These are phyloP conservation scores for Senna siamea DNA, from an alignment of 306 rosid genomes.

Conservation along the genomic window DNA sequence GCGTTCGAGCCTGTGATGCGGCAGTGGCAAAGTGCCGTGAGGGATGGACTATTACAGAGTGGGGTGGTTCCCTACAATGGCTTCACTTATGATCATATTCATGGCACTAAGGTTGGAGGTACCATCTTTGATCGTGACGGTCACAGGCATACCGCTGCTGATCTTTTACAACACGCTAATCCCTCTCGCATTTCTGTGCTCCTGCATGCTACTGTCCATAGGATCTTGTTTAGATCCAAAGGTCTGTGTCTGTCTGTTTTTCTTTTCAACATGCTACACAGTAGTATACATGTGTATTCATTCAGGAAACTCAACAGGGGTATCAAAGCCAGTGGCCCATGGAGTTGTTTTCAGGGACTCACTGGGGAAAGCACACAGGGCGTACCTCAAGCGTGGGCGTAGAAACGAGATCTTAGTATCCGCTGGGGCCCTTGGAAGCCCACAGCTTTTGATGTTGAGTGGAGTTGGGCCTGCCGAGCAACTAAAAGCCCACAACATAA, in stretches of 20 bases:
- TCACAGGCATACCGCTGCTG: constrained; percentile 73
- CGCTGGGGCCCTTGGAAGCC: constrained; percentile 84
- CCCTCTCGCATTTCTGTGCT: constrained; percentile 54
- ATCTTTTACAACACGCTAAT: constrained; percentile 64
- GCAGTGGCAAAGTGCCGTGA: constrained; percentile 72
- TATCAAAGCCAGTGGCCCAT: constrained; percentile 54
- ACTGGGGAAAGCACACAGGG: constrained; percentile 49
- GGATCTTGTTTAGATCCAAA: constrained; percentile 49
- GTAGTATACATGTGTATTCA: no score
- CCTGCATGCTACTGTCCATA: constrained; percentile 64
- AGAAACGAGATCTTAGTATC: constrained; percentile 62
- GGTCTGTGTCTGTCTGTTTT: constrained; percentile 39
- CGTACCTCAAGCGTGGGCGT: constrained; percentile 44
- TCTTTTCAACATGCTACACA: no score
- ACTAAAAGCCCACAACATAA: constrained; percentile 59
- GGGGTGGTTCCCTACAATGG: constrained; percentile 71
- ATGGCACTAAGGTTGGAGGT: constrained; percentile 84
- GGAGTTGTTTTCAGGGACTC: constrained; percentile 65
- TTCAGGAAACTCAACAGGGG: no score
- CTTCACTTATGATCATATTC: constrained; percentile 75
- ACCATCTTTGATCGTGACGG: constrained; percentile 67
- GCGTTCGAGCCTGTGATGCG: constrained; percentile 61
- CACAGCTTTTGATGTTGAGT: constrained; percentile 74
- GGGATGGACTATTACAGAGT: constrained; percentile 56
- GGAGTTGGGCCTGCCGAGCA: constrained; percentile 65